Percentiles rank a stretch among this genome's conserved stretches.
Evolutionary conservation across 805 yeast species (phyloP).

Genomic region (Candida tallmaniae): DNA sequence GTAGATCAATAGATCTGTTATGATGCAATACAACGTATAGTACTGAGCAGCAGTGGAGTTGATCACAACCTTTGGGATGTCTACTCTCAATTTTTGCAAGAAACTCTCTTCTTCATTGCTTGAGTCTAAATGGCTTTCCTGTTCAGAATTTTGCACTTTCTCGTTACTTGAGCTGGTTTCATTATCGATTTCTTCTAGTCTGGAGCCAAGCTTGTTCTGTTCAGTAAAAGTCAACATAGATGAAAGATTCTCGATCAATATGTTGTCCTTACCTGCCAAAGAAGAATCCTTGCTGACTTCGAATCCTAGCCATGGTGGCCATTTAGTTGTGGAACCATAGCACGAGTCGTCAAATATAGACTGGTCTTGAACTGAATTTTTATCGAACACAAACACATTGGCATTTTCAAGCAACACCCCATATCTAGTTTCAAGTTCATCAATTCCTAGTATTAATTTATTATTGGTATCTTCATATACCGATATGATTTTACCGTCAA

Average conservation of each 20-base stretch:
- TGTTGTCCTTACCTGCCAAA: conserved; percentile 41
- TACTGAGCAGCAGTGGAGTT: conserved; percentile 74
- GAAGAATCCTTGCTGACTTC: conserved; percentile 51
- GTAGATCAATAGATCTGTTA: conserved; percentile 62
- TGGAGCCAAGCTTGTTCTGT: conserved; percentile 23
- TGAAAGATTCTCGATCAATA: conserved; percentile 62
- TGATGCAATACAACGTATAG: conserved; percentile 57
- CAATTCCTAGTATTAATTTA: conserved; percentile 32
- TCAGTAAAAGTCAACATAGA: conserved; percentile 56
- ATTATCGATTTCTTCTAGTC: conserved; percentile 1
- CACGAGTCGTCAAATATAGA: conserved; percentile 29
- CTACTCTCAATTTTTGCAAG: conserved; percentile 45
- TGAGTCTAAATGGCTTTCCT: background rate
- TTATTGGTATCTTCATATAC: conserved; percentile 43
- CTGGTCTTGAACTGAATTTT: conserved; percentile 31
- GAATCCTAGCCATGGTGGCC: conserved; percentile 91
- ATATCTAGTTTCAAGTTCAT: conserved; percentile 53
- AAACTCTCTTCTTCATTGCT: background rate
- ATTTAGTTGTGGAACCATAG: conserved; percentile 59
- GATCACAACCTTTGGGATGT: conserved; percentile 64
- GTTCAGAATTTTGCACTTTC: too few species aligned
- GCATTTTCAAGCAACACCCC: conserved; percentile 69
- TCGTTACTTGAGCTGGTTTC: conserved; percentile 3
- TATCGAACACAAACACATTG: conserved; percentile 63
- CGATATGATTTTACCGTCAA: conserved; percentile 65